Conservation (phyloP, 768 basidiomycete species). For the Mycena albidolilacea region DNA sequence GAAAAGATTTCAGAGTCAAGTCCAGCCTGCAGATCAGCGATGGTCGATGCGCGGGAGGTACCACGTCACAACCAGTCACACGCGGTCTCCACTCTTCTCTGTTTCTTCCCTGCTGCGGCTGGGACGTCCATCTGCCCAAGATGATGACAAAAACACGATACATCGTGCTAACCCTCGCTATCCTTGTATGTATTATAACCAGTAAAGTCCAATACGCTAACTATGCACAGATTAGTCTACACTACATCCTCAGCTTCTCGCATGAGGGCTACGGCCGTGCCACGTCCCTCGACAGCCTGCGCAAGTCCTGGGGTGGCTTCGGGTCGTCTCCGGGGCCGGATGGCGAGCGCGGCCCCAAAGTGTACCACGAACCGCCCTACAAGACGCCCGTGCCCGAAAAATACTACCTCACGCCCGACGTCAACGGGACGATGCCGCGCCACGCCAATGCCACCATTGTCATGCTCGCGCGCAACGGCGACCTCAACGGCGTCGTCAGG, state of each 20-base stretch:
- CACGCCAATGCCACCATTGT: constrained; percentile 90
- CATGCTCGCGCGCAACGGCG: constrained; percentile 79
- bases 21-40: too few species aligned
- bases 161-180: constrained; percentile 62
- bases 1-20: too few species aligned
- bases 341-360: constrained; percentile 1
- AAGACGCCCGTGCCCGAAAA: constrained; percentile 72
- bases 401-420: constrained; percentile 60
- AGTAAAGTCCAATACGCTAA: too few species aligned
- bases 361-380: constrained; percentile 59
- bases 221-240: constrained; percentile 57
- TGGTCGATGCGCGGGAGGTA: too few species aligned
- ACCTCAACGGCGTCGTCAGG: constrained; percentile 70
- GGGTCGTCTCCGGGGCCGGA: not conserved
- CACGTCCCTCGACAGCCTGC: constrained; percentile 64
- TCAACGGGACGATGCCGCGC: constrained; percentile 53
- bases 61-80: too few species aligned
- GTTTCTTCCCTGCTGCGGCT: not conserved
- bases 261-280: constrained; percentile 75
- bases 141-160: constrained; percentile 75
- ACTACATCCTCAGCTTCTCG: constrained; percentile 77
- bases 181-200: constrained; percentile 47
- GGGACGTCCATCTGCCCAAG: constrained; percentile 38
- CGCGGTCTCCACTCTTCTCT: too few species aligned
- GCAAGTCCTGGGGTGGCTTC: constrained; percentile 50